phyloP scores from a whole-genome alignment of 2,329 filamentous ascomycete genomes.

The Graphilbum ipis-grandicollis region DNA sequence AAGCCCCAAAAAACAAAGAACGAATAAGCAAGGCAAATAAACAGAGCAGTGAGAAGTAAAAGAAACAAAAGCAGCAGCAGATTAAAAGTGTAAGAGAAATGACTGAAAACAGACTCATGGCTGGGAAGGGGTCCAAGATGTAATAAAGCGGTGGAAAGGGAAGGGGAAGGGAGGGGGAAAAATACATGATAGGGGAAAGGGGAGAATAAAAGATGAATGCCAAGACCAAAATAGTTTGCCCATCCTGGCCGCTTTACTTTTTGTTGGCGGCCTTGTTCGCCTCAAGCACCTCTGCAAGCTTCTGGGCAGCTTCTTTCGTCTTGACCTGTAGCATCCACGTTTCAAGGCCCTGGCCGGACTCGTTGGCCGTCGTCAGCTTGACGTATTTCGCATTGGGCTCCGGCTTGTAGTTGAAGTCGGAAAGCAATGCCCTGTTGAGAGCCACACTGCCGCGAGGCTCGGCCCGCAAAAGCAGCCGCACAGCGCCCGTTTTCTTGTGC shows the following conservation, averaged over 20 bases:
- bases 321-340: constrained; percentile 59
- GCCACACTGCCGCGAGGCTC: constrained; percentile 59
- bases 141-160: too few species aligned
- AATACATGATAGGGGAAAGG: too few species aligned
- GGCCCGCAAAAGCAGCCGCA: constrained; percentile 54
- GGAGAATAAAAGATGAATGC: too few species aligned
- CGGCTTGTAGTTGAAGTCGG: constrained; percentile 43
- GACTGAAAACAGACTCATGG: too few species aligned
- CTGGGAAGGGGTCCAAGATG: too few species aligned
- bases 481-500: constrained; percentile 49
- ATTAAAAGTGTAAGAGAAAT: too few species aligned
- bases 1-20: neutral
- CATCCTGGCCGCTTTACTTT: constrained; percentile 16
- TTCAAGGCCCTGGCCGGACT: constrained; percentile 41
- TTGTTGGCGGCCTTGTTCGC: constrained; percentile 39
- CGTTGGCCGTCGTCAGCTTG: constrained; percentile 38
- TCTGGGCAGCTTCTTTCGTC: constrained; percentile 38
- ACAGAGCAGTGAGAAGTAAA: too few species aligned
- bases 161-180: too few species aligned
- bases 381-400: constrained; percentile 38
- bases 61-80: too few species aligned
- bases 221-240: too few species aligned
- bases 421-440: constrained; percentile 50
- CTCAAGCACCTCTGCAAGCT: constrained; percentile 33
- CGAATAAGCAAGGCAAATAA: neutral